Evolutionary conservation across 495 filamentous ascomycete genomes (phyloP).

Genomic region (Penicillium odoratum): DNA sequence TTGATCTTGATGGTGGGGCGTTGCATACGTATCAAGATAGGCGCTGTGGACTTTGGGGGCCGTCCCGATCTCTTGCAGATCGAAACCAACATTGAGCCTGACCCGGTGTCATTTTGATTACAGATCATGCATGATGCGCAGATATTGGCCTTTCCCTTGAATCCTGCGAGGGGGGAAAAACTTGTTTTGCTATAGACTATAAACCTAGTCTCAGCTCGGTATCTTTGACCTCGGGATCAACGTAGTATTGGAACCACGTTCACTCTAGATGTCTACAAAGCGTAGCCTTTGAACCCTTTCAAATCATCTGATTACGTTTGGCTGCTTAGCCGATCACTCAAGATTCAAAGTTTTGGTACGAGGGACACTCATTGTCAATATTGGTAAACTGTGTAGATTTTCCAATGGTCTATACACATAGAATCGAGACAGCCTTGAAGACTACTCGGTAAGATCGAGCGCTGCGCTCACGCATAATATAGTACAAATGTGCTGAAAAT

Average conservation of each 20-base stretch:
- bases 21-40: neutral
- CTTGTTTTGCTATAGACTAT: neutral
- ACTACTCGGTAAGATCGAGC: neutral
- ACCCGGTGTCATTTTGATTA: neutral
- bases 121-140: neutral
- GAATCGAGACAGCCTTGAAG: neutral
- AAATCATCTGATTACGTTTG: neutral
- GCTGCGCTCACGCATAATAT: conserved; percentile 8
- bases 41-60: neutral
- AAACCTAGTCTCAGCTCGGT: neutral
- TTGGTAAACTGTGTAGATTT: neutral
- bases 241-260: neutral
- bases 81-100: neutral
- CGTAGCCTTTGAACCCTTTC: too few relatives aligned
- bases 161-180: neutral
- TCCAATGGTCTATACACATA: conserved; percentile 1
- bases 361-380: neutral
- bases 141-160: neutral
- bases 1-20: neutral
- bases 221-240: neutral
- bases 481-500: conserved; percentile 25
- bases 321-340: neutral
- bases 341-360: neutral
- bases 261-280: neutral
- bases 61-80: neutral